These are phyloP conservation scores for Podaxis pistillaris DNA, from an alignment of 768 basidiomycete genomes.

Conservation along the genomic window DNA sequence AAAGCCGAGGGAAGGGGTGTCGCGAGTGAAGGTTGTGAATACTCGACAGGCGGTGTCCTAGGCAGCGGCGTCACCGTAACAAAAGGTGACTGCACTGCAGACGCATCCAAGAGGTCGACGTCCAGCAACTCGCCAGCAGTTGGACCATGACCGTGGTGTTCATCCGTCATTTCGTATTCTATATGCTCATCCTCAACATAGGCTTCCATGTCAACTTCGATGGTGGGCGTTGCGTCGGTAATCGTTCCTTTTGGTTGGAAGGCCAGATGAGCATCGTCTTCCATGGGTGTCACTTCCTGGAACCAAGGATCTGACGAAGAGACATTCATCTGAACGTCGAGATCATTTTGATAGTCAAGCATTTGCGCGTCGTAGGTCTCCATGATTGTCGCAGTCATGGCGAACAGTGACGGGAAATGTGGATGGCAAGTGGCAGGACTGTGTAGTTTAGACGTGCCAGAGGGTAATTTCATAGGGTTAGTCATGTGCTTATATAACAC, in stretches of 20 bases:
- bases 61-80: conserved; percentile 5
- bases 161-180: conserved; percentile 21
- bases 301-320: conserved; percentile 19
- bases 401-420: conserved; percentile 4
- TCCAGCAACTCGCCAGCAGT: conserved; percentile 16
- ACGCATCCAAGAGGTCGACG: conserved; percentile 17
- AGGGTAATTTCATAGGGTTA: conserved; percentile 1
- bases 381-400: conserved; percentile 16
- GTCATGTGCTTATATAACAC: conserved; percentile 8
- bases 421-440: neutral
- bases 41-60: neutral
- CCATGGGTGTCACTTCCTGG: conserved; percentile 19
- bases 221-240: conserved; percentile 6
- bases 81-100: conserved; percentile 9
- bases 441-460: neutral
- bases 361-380: conserved; percentile 18
- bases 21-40: neutral
- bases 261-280: conserved; percentile 15
- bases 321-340: conserved; percentile 19
- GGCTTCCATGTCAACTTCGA: conserved; percentile 21
- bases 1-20: neutral
- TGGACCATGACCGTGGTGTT: conserved; percentile 11
- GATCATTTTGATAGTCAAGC: conserved; percentile 18
- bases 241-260: conserved; percentile 6
- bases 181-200: conserved; percentile 17